Evolutionary conservation across 179 eudicot genomes (phyloP).

Genomic region (Nepenthes alata): DNA sequence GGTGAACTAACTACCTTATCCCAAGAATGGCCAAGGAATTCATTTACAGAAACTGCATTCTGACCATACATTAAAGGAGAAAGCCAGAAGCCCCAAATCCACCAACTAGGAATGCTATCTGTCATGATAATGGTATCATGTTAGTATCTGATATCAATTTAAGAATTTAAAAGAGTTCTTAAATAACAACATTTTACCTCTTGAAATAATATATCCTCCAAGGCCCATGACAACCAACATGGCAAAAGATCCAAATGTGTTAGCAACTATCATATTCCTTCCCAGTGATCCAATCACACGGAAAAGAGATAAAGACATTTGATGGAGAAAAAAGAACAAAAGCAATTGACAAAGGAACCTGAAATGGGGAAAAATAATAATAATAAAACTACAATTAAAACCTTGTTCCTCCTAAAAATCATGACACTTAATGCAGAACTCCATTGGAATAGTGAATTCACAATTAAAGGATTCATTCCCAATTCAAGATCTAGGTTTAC

Average conservation of each 20-base stretch:
- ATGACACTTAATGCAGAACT: not conserved
- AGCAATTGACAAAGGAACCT: conserved; percentile 76
- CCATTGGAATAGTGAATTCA: no score
- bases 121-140: conserved; percentile 11
- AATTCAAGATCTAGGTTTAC: conserved; percentile 21
- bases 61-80: conserved; percentile 95
- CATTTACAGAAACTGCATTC: conserved; percentile 82
- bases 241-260: conserved; percentile 96
- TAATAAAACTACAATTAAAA: not conserved
- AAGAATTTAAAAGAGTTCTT: not conserved
- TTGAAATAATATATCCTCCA: conserved; percentile 81
- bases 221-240: conserved; percentile 97
- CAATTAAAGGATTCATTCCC: not conserved
- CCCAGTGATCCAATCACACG: conserved; percentile 92
- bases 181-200: conserved; percentile 31
- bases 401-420: not conserved
- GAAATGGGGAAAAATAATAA: conserved; percentile 10
- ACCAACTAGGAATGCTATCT: conserved; percentile 82
- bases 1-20: conserved; percentile 44
- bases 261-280: conserved; percentile 86
- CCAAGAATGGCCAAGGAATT: conserved; percentile 92
- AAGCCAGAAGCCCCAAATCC: conserved; percentile 92
- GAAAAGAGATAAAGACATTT: conserved; percentile 76
- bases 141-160: not conserved
- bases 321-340: conserved; percentile 74